Evolutionary conservation across 1,284 basidiomycete genomes (phyloP), one percentile per base, ranked within the genome.

Genomic region (Chondrostereum purpureum): DNA sequence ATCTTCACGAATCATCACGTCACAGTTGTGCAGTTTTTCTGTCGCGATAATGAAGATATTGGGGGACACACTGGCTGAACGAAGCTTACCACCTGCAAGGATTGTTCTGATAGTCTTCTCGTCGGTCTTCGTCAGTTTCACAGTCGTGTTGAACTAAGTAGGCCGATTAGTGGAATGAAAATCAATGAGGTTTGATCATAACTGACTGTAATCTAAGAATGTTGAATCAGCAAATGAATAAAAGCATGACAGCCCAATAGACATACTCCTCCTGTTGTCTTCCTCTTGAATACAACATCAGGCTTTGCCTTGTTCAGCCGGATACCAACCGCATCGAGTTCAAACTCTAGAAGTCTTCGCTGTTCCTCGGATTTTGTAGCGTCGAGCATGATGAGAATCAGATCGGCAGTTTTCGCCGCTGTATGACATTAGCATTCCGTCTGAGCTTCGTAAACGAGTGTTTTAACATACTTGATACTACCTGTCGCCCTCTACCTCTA

Each of bases 311-410:
- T 89, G 67, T 99, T 99, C 53, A 99, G 67, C 42, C 95, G 79
- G 53, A 99, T 97, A 5, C 96, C 95, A 31, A 99, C 94, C 1
- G 94, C 91, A 58, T 98, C 95, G 22, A 99, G 70, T 63, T 99
- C 95, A 44, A 90, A 77, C 63, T 98, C 95, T 18, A 98, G 72
- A 50, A 94, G 69, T 34, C 78, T 74, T 50, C 88, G 82, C 60
- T 99, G 96, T 62, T 97, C 92, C 39, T 92, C 86, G 3, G 91
- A 91, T 64, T 99, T 99, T 5, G 93, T 98, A 3, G 94, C 93
- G 59, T 98, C 95, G 43, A 95, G 76, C 89, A 97, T 93, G 55
- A 98, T 78, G 43, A 96, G 69, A 53, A 98, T 94, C 36, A 98
- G 73, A 65, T 99, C 95, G 1, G 95, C 93, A 1, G 95, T 99